phyloP scores from a whole-genome alignment of 495 filamentous ascomycete species.

The Aspergillus haitiensis region DNA sequence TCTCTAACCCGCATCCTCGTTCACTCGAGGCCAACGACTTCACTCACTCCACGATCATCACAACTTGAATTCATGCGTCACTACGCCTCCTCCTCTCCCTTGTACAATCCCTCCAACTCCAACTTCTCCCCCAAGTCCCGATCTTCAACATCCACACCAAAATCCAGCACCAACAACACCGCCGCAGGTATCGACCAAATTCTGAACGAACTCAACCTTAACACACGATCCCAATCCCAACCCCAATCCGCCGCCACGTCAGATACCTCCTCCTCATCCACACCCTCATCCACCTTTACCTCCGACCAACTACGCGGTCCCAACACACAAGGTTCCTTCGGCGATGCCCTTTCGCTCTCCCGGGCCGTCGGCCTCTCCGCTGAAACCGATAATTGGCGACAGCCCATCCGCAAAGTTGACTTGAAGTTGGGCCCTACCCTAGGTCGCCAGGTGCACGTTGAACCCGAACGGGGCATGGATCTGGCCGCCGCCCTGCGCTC shows the following conservation, averaged over 20 bases:
- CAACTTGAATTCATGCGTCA: not conserved
- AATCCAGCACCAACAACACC: not conserved
- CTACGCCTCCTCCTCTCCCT: constrained; percentile 25
- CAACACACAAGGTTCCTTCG: constrained; percentile 3
- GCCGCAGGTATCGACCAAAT: constrained; percentile 35
- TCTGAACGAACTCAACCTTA: constrained; percentile 40
- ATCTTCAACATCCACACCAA: constrained; percentile 20
- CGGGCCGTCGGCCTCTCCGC: constrained; percentile 24
- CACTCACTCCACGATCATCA: constrained; percentile 14
- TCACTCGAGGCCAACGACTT: constrained; percentile 35
- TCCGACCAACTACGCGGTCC: not conserved
- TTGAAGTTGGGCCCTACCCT: constrained; percentile 46
- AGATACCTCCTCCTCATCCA: not conserved
- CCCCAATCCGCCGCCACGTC: not conserved
- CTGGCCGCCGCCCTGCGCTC: constrained; percentile 32
- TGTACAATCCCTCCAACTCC: not conserved
- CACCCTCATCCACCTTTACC: not conserved
- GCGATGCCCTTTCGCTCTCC: constrained; percentile 24
- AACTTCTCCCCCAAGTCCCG: not conserved
- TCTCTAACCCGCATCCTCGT: constrained; percentile 39
- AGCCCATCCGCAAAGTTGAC: constrained; percentile 28
- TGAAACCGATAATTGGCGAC: constrained; percentile 21
- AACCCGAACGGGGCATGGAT: constrained; percentile 39
- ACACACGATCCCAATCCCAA: constrained; percentile 13
- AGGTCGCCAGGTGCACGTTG: constrained; percentile 42